Evolutionary conservation across 192 early-diverging fungal species (phyloP).

Genomic region (Helicostylum pulchrum): DNA sequence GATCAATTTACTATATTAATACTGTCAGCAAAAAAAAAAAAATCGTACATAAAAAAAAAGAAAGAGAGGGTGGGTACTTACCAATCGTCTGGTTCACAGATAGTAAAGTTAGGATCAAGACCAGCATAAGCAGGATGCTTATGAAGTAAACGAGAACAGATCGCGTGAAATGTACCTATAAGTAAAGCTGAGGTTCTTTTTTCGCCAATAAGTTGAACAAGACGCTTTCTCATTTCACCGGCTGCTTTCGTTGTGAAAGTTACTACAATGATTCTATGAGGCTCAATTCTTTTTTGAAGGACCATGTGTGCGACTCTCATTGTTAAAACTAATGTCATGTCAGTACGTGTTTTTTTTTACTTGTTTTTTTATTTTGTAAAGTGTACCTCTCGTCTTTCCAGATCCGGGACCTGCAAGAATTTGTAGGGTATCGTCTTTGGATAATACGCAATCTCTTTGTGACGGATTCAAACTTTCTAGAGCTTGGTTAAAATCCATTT

Average conservation of each 20-base stretch:
- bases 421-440: slow-evolving; percentile 8
- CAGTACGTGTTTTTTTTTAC: background rate
- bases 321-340: slow-evolving; percentile 8
- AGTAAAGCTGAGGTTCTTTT: background rate
- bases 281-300: background rate
- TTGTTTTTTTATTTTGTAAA: background rate
- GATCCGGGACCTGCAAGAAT: slow-evolving; percentile 29
- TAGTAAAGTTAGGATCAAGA: background rate
- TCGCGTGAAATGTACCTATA: slow-evolving; percentile 24
- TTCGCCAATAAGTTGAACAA: slow-evolving; percentile 1
- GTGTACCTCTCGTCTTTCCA: slow-evolving; percentile 29
- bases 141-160: slow-evolving; percentile 4
- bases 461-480: background rate
- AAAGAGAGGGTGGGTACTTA: no score
- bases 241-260: slow-evolving; percentile 34
- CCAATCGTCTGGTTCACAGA: no score
- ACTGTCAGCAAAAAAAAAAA: no score
- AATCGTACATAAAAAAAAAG: no score
- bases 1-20: no score
- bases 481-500: background rate
- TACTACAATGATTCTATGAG: slow-evolving; percentile 17
- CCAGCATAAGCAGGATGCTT: slow-evolving; percentile 6
- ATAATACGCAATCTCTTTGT: background rate
- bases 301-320: slow-evolving; percentile 25
- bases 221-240: slow-evolving; percentile 21